phyloP scores from a whole-genome alignment of 2,329 filamentous ascomycete genomes.

The Cladosporium austrohemisphaericum region DNA sequence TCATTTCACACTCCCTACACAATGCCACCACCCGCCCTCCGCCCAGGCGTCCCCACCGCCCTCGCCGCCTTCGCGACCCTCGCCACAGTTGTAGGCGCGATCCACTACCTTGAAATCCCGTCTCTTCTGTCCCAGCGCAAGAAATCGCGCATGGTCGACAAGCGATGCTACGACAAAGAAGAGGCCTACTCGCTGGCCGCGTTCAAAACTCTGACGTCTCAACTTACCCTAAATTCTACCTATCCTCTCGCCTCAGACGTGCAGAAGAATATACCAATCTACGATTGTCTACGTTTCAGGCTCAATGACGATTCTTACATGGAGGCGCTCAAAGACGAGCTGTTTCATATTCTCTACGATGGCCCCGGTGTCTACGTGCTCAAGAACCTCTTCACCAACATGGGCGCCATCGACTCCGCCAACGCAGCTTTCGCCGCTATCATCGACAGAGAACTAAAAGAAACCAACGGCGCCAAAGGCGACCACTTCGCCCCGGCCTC shows the following conservation, averaged over 20 bases:
- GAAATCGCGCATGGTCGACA: conserved; percentile 20
- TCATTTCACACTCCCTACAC: not conserved
- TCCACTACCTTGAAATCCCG: conserved; percentile 24
- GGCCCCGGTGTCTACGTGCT: conserved; percentile 61
- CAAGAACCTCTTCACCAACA: conserved; percentile 49
- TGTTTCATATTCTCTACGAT: conserved; percentile 54
- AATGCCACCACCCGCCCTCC: conserved; percentile 3
- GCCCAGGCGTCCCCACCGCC: conserved; percentile 12
- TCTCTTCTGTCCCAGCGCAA: conserved; percentile 20
- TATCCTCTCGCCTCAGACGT: conserved; percentile 50
- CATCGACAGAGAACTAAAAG: conserved; percentile 44
- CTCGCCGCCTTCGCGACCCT: conserved; percentile 11
- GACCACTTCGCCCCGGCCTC: conserved; percentile 57
- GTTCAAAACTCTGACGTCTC: conserved; percentile 24
- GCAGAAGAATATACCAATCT: conserved; percentile 54
- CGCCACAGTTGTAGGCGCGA: conserved; percentile 9
- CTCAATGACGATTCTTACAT: conserved; percentile 31
- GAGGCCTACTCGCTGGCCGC: conserved; percentile 22
- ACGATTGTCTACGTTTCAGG: conserved; percentile 44
- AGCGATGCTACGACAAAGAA: conserved; percentile 21
- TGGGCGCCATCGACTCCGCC: conserved; percentile 41
- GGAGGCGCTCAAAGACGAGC: conserved; percentile 55
- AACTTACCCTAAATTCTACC: conserved; percentile 19
- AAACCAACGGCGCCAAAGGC: conserved; percentile 40
- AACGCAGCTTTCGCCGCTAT: conserved; percentile 49